Evolutionary conservation across 129 eudicot species (phyloP).

Genomic region (Sambucus nigra): DNA sequence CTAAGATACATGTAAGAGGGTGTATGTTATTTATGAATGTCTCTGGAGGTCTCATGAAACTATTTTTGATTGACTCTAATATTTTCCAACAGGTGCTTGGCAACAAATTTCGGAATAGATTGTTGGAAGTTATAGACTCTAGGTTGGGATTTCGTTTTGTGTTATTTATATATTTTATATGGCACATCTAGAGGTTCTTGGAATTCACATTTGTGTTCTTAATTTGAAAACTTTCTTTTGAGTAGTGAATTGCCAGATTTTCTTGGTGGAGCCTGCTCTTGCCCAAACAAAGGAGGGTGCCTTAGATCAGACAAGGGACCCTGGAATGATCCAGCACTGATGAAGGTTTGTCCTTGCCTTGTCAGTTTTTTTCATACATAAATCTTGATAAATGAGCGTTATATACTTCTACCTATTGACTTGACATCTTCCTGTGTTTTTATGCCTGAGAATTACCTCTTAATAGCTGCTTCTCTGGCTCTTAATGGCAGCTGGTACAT

Average conservation of each 20-base stretch:
- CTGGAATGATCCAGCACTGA: conserved; percentile 80
- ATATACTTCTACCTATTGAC: conserved; percentile 3
- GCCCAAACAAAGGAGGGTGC: conserved; percentile 81
- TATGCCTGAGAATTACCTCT: conserved; percentile 2
- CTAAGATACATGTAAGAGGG: conserved; percentile 71
- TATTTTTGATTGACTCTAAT: conserved; percentile 8
- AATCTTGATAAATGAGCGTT: neutral
- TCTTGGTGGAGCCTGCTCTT: conserved; percentile 83
- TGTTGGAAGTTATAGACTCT: conserved; percentile 67
- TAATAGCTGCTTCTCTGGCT: conserved; percentile 12
- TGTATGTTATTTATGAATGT: neutral
- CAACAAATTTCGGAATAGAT: conserved; percentile 55
- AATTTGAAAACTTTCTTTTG: neutral
- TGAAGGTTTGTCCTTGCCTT: conserved; percentile 44
- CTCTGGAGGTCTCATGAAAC: neutral
- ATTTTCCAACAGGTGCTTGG: conserved; percentile 67
- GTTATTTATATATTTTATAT: conserved; percentile 8
- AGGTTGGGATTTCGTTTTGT: conserved; percentile 37
- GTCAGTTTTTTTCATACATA: neutral
- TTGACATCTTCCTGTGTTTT: neutral
- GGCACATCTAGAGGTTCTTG: neutral
- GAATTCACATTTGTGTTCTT: neutral
- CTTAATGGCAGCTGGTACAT: conserved; percentile 47
- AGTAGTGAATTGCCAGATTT: conserved; percentile 88
- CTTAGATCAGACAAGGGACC: conserved; percentile 87